These are phyloP conservation scores for Calonectria crousiana DNA, from an alignment of 2,329 filamentous ascomycete genomes.

Conservation along the genomic window DNA sequence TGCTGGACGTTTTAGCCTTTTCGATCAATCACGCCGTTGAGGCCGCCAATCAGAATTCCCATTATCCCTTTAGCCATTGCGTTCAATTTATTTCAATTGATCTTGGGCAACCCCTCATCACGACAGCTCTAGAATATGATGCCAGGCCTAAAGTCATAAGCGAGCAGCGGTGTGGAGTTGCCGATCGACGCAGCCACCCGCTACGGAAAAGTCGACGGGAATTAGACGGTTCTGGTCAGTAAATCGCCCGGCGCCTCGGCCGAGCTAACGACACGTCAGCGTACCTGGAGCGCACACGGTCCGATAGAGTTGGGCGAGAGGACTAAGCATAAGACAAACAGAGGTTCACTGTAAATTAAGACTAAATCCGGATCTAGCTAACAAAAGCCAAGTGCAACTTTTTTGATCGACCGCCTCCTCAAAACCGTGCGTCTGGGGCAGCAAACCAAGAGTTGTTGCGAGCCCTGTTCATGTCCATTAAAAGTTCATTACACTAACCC, in stretches of 20 bases:
- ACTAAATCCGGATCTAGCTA: background rate
- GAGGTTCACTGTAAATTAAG: constrained; percentile 8
- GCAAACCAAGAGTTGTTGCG: background rate
- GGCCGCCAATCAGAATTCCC: background rate
- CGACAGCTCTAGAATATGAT: background rate
- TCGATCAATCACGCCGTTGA: background rate
- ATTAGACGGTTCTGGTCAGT: background rate
- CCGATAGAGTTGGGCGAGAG: background rate
- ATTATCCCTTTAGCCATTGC: background rate
- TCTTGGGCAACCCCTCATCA: background rate
- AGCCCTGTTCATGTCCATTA: background rate
- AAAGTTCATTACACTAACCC: background rate
- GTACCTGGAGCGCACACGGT: background rate
- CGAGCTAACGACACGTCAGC: background rate
- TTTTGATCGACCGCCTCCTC: background rate
- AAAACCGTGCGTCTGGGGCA: background rate
- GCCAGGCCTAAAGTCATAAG: background rate
- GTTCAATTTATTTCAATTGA: background rate
- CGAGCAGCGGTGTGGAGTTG: background rate
- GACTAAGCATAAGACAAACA: background rate
- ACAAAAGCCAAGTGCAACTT: background rate
- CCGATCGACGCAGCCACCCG: background rate
- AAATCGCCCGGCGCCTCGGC: background rate
- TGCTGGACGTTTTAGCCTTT: background rate
- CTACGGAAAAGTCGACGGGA: background rate